Evolutionary conservation across 345 rosid species (phyloP).

Genomic region (Corchorus capsularis): DNA sequence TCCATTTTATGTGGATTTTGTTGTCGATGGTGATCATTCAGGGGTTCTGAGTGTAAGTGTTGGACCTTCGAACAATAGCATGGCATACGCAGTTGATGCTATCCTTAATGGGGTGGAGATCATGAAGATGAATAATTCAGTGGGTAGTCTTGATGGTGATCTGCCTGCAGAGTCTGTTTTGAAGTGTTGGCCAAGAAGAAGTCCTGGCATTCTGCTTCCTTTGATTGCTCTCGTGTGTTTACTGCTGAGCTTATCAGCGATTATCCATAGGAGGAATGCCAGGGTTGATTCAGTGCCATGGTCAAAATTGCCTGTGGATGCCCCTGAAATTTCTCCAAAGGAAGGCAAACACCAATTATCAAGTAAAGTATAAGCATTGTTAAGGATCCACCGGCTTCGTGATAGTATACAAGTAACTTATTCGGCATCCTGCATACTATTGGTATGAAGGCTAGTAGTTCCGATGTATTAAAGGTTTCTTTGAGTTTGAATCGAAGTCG

Average conservation of each 20-base stretch:
- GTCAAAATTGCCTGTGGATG: conserved; percentile 60
- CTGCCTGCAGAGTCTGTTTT: conserved; percentile 50
- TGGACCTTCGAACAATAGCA: conserved; percentile 67
- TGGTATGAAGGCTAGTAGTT: not conserved
- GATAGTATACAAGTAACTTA: not conserved
- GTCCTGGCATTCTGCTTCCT: conserved; percentile 49
- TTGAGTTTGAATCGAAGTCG: conserved; percentile 8
- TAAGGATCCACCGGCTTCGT: conserved; percentile 6
- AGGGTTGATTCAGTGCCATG: conserved; percentile 41
- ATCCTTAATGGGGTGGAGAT: conserved; percentile 86
- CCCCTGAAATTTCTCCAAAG: conserved; percentile 37
- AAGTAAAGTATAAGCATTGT: conserved; percentile 36
- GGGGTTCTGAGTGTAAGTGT: conserved; percentile 54
- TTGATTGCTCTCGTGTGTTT: conserved; percentile 62
- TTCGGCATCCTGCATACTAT: not conserved
- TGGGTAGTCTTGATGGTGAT: conserved; percentile 79
- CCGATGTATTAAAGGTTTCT: not conserved
- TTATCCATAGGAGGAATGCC: conserved; percentile 45
- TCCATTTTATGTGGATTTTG: conserved; percentile 69
- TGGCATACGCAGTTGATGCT: conserved; percentile 53
- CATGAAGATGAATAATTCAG: conserved; percentile 83
- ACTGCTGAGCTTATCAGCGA: conserved; percentile 49
- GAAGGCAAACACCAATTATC: conserved; percentile 31
- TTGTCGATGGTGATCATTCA: conserved; percentile 42
- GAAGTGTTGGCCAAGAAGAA: conserved; percentile 52